These are phyloP conservation scores for Sutorius australiensis DNA, from an alignment of 768 basidiomycete genomes.

Conservation along the genomic window DNA sequence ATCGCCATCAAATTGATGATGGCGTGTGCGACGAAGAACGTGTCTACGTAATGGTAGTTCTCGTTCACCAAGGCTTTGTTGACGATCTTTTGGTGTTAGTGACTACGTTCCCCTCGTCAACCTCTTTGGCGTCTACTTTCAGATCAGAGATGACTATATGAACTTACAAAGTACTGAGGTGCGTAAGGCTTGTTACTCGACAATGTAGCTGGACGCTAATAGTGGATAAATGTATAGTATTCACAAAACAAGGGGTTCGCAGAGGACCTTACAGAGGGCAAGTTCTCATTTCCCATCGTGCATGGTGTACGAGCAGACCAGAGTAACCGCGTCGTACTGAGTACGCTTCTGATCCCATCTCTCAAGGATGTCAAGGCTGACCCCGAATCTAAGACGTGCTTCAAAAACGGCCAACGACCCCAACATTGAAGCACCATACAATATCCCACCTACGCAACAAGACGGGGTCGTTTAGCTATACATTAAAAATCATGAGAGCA, in stretches of 20 bases:
- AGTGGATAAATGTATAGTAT: conserved; percentile 42
- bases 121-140: conserved; percentile 90
- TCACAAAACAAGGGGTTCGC: conserved; percentile 61
- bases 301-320: conserved; percentile 77
- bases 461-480: conserved; percentile 87
- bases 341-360: conserved; percentile 42
- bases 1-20: conserved; percentile 96
- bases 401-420: conserved; percentile 84
- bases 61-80: neutral
- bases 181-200: neutral
- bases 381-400: conserved; percentile 62
- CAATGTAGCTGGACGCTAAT: neutral
- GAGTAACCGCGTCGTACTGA: conserved; percentile 76
- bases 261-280: conserved; percentile 77
- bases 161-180: conserved; percentile 88
- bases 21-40: conserved; percentile 70
- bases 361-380: neutral
- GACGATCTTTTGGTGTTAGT: conserved; percentile 34
- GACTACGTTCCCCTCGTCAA: conserved; percentile 93
- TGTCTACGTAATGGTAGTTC: conserved; percentile 45
- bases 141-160: conserved; percentile 97
- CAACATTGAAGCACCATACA: conserved; percentile 76
- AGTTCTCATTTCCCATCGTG: conserved; percentile 77
- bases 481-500: conserved; percentile 57
- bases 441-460: conserved; percentile 72